Base-by-base conservation (phyloP, 352 stramenopile genomes). In the Aphanomyces invadans region DNA sequence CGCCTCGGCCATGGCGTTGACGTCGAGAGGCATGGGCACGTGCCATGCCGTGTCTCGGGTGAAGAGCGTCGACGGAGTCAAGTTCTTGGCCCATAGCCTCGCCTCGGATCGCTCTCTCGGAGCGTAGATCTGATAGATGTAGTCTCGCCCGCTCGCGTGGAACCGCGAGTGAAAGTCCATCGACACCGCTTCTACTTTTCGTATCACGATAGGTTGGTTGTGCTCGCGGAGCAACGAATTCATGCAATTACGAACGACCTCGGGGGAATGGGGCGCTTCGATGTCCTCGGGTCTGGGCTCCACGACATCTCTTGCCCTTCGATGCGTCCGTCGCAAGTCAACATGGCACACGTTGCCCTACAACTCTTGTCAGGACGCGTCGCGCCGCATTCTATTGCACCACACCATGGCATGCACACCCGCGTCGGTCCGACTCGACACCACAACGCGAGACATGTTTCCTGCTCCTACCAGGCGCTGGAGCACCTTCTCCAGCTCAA, bases 371-470 rank as follows among this genome's bases (percentile, higher is more conserved):
- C 10, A 29, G 29, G 7, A n/a, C n/a, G n/a, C n/a, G n/a, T 57
- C 25, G 25, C n/a, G n/a, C 10, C 46, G n/a, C 46, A 21, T 7
- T 31, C 10, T 38, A 21, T 15, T 28, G 2, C 7, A n/a, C 32
- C 25, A 26, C 5, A 57, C 60, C 29, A 67, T 19, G 5, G 92
- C 88, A 73, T 98, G 92, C n/a, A 98, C 95, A 23, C 92, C 92
- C 4, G 81, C 76, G 77, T 98, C 95, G 0, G 95, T 98, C 26
- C 95, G 83, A 57, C 60, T 67, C n/a, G 60, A 67, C 21, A 57
- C 60, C 12, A 67, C 38, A 11, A 67, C 60, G 5, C 60, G 60
- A 1, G 60, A 67, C 9, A 33, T 11, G 49, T 57, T 59, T 11
- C 36, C 42, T 10, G 31, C 19, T 2, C 60, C 81, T 88, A n/a